Evolutionary conservation across 2,329 filamentous ascomycete genomes (phyloP), one percentile per base, ranked within the genome.

Genomic region (Lasiodiplodia sp.): DNA sequence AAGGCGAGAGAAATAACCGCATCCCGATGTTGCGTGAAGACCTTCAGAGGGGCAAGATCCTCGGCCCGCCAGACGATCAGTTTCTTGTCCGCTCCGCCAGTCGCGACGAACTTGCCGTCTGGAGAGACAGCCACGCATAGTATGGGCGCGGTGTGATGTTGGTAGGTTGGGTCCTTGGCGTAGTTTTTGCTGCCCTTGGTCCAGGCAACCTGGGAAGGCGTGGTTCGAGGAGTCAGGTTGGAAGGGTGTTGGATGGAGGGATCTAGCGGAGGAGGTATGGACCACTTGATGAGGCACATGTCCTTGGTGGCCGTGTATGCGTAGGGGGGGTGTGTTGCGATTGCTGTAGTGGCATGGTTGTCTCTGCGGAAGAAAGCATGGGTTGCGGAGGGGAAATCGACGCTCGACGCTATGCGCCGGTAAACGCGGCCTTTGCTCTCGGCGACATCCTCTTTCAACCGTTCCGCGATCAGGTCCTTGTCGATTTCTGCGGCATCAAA

Each of bases 401-500:
- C 85, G 72, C 92, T 87, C 25, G 87, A 83, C 44, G 92, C 92
- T 73, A 99, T 87, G 78, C 89, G 88, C 64, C 93, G 88, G 82
- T 97, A 98, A 62, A 97, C 87, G 74, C 91, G 91, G 69, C 96
- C 96, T 82, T 97, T 97, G 68, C 89, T 88, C 82, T 97, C 96
- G 65, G 96, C 89, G 53, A 96, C 92, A 78, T 98, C 96, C 81
- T 97, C 93, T 80, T 95, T 90, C 74, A 99, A 83, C 73, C 94
- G 86, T 79, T 97, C 92, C 52, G 95, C 94, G 75, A 99, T 94
- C 74, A 97, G 83, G 77, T 99, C 96, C 69, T 91, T 87, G 81
- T 98, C 96, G 69, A 99, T 92, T 66, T 98, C 93, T 73, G 91
- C 94, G 8, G 96, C 96, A 81, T 99, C 94, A 76, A 98, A 99